Base-by-base conservation (phyloP, 2,329 filamentous ascomycete genomes). In the Trichophaea hybrida region DNA sequence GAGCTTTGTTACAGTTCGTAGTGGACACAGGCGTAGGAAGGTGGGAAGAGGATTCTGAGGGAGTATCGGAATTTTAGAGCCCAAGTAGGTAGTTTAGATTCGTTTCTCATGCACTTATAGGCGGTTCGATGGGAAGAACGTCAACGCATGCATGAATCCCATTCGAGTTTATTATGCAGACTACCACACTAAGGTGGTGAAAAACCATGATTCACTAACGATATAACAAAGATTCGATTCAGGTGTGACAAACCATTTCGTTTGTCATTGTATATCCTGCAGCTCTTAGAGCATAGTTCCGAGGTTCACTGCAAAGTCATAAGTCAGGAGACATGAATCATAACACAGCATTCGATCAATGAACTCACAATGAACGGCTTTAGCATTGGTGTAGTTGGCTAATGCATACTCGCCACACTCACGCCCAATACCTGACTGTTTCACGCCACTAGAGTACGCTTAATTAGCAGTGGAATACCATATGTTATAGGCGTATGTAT, bases 361-460 rank as follows among this genome's bases (percentile, higher is more conserved):
- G 37, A 61, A 61, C 65, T 73, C 72, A 58, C 73, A 71, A 68
- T 73, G 71, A 55, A 74, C 69, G 1, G 72, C 72, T 67, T 75
- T 75, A 50, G 72, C 69, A 64, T 73, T 71, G 24, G 70, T 72
- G 58, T 75, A 78, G 1, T 70, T 74, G 34, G 74, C 73, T 50
- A 68, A 60, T 50, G 62, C 67, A 52, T 69, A 69, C 56, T 68
- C 65, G 48, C 67, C 66, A 52, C 68, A 61, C 57, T 66, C 63
- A 17, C 77, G 69, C 0, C 78, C 78, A 68, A 80, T 74, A 17
- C 74, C 74, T 58, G 72, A 74, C 66, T 75, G 73, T 68, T 75
- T 75, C 15, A 75, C 73, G 54, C 74, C 74, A 17, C 74, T 74
- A 60, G 58, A 44, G 38, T 24, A 34, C 44, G 44, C 37, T 40